phyloP scores from a whole-genome alignment of 495 filamentous ascomycete genomes.

The Chaetomium tenue region DNA sequence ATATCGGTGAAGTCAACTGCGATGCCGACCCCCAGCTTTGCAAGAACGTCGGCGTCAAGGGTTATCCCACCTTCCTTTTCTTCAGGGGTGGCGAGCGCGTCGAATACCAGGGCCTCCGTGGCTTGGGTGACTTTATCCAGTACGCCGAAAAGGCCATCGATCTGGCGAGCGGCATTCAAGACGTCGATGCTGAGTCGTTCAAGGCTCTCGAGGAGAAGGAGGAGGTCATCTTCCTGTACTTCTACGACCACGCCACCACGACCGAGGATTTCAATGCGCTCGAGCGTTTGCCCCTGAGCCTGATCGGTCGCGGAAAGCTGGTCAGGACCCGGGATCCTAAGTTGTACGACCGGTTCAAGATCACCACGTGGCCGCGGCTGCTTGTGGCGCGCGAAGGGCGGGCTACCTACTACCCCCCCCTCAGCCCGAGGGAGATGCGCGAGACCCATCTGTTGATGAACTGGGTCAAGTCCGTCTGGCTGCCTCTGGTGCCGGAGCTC shows the following conservation, averaged over 20 bases:
- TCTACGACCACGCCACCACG: slow-evolving; percentile 93
- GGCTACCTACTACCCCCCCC: slow-evolving; percentile 79
- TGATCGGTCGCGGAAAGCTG: slow-evolving; percentile 87
- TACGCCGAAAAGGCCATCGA: slow-evolving; percentile 86
- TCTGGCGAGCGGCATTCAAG: slow-evolving; percentile 68
- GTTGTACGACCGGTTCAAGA: slow-evolving; percentile 80
- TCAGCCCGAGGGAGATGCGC: slow-evolving; percentile 86
- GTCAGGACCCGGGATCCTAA: slow-evolving; percentile 78
- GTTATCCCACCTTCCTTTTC: slow-evolving; percentile 87
- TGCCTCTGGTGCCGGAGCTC: slow-evolving; percentile 95
- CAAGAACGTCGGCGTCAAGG: slow-evolving; percentile 75
- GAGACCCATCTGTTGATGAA: slow-evolving; percentile 73
- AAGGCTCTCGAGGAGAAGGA: slow-evolving; percentile 86
- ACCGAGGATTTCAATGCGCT: slow-evolving; percentile 86
- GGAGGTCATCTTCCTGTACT: slow-evolving; percentile 94
- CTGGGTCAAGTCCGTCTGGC: slow-evolving; percentile 96
- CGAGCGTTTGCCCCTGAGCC: slow-evolving; percentile 76
- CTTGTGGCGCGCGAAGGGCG: slow-evolving; percentile 85
- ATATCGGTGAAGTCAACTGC: slow-evolving; percentile 96
- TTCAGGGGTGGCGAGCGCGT: slow-evolving; percentile 89
- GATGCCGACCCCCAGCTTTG: slow-evolving; percentile 79
- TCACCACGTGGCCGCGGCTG: slow-evolving; percentile 90
- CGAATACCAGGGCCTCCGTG: slow-evolving; percentile 90
- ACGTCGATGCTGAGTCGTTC: slow-evolving; percentile 74
- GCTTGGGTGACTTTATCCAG: slow-evolving; percentile 81